Evolutionary conservation across 768 basidiomycete genomes (phyloP).

Genomic region (Leucosporidium yakuticum): DNA sequence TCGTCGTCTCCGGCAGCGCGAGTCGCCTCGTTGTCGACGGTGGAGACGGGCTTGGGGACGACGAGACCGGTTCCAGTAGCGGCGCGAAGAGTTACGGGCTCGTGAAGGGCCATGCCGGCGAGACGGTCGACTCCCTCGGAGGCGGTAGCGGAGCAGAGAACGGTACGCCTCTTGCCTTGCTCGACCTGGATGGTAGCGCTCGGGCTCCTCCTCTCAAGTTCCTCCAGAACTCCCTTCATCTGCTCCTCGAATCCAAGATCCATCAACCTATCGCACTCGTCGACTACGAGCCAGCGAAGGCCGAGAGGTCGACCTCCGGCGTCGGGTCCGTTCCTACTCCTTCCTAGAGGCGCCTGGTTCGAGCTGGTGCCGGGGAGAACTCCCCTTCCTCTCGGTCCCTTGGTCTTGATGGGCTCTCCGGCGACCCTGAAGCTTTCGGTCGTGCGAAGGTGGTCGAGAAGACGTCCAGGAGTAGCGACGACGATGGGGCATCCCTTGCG

Average conservation of each 20-base stretch:
- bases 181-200: not conserved
- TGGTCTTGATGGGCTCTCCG: conserved; percentile 27
- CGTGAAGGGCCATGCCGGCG: conserved; percentile 69
- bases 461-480: conserved; percentile 88
- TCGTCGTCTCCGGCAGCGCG: conserved; percentile 14
- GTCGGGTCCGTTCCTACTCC: not conserved
- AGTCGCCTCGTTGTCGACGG: conserved; percentile 36
- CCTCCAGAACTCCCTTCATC: conserved; percentile 78
- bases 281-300: conserved; percentile 81
- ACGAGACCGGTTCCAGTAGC: conserved; percentile 40
- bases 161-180: conserved; percentile 55
- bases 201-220: conserved; percentile 56
- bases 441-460: conserved; percentile 94
- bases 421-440: conserved; percentile 83
- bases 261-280: conserved; percentile 96
- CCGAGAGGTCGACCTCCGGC: conserved; percentile 6
- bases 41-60: conserved; percentile 34
- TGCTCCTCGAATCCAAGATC: conserved; percentile 97
- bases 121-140: conserved; percentile 89
- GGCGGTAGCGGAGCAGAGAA: conserved; percentile 95
- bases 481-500: conserved; percentile 92
- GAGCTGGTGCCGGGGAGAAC: not conserved
- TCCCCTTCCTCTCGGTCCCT: conserved; percentile 5
- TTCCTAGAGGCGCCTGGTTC: conserved; percentile 3
- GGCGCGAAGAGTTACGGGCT: conserved; percentile 72